phyloP scores from a whole-genome alignment of 208 protist species.

The Trypanosoma rangeli region DNA sequence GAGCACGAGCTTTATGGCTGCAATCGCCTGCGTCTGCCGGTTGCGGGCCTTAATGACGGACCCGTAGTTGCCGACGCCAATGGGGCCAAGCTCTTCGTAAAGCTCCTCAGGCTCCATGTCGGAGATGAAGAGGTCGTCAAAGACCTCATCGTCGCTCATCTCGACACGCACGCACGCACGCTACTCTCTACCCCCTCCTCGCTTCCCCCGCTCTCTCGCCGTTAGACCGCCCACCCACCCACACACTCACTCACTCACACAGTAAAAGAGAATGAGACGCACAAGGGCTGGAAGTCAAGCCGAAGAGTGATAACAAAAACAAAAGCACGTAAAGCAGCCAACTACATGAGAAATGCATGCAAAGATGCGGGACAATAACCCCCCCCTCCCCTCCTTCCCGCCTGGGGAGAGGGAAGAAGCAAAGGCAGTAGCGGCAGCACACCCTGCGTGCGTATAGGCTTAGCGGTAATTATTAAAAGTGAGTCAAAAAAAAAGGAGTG shows the following conservation, averaged over 20 bases:
- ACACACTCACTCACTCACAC: too few relatives aligned
- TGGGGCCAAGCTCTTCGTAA: conserved; percentile 78
- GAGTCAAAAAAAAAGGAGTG: neutral
- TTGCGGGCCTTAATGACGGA: conserved; percentile 96
- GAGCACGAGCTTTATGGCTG: conserved; percentile 90
- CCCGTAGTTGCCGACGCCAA: conserved; percentile 96
- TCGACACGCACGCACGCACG: neutral
- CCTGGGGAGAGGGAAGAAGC: neutral
- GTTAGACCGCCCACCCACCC: too few relatives aligned
- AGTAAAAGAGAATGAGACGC: neutral
- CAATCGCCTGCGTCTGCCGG: conserved; percentile 64
- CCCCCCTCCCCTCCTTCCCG: too few relatives aligned
- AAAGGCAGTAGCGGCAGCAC: neutral
- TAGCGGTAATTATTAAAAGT: neutral
- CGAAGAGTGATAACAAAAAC: neutral
- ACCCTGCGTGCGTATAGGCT: neutral
- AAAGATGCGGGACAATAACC: too few relatives aligned
- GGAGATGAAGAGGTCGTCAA: conserved; percentile 62
- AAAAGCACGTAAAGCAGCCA: neutral
- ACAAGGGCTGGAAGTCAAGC: neutral
- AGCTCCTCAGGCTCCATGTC: conserved; percentile 77
- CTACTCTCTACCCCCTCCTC: neutral
- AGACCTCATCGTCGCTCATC: conserved; percentile 11
- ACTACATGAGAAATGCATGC: too few relatives aligned
- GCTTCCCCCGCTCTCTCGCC: too few relatives aligned